phyloP scores from a whole-genome alignment of 345 rosid genomes.

The Salix udensis region DNA sequence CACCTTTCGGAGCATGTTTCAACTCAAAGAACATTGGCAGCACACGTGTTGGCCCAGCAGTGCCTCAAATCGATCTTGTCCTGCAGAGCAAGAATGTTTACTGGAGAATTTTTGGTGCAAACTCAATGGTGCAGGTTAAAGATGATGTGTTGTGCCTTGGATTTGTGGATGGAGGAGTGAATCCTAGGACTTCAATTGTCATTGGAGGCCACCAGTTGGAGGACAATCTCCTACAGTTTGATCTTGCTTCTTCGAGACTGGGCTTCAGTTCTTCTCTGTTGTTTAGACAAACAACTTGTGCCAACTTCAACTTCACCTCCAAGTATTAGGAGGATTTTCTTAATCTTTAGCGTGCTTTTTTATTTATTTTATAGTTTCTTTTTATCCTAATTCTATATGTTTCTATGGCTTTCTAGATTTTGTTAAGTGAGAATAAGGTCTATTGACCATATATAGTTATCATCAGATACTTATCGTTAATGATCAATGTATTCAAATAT shows the following conservation, averaged over 20 bases:
- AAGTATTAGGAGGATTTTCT: neutral
- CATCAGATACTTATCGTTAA: no score
- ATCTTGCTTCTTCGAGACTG: slow-evolving; percentile 50
- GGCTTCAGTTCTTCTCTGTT: slow-evolving; percentile 65
- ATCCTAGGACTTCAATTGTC: slow-evolving; percentile 53
- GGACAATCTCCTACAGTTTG: slow-evolving; percentile 53
- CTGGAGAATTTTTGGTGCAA: slow-evolving; percentile 64
- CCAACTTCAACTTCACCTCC: slow-evolving; percentile 63
- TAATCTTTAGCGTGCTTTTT: neutral
- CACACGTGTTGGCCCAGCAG: slow-evolving; percentile 46
- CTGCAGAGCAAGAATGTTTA: slow-evolving; percentile 40
- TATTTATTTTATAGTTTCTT: neutral
- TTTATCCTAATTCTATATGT: no score
- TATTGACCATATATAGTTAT: no score
- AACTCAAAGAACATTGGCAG: neutral
- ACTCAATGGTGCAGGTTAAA: slow-evolving; percentile 60
- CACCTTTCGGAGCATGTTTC: slow-evolving; percentile 10
- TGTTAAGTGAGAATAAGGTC: no score
- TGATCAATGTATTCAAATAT: no score
- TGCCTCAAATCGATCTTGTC: slow-evolving; percentile 51
- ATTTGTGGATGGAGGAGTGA: slow-evolving; percentile 62
- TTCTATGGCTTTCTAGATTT: no score
- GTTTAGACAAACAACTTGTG: slow-evolving; percentile 45
- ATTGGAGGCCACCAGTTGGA: slow-evolving; percentile 73
- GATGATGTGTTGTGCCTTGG: slow-evolving; percentile 53